Evolutionary conservation across 1,284 basidiomycete genomes (phyloP).

Genomic region (Malassezia equina): DNA sequence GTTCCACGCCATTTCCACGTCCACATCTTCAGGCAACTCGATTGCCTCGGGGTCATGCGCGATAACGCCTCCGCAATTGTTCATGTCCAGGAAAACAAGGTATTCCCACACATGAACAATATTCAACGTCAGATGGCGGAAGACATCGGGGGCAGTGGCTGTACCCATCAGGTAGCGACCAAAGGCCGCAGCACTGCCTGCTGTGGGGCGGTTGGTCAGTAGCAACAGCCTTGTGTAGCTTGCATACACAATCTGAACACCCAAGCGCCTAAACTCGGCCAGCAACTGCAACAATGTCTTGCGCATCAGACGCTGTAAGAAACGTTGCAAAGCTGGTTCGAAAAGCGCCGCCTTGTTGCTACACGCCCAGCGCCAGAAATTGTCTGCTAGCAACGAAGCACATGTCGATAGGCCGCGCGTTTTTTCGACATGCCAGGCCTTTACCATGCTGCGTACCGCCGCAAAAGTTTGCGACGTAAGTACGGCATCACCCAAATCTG

Average conservation of each 20-base stretch:
- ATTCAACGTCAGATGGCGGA: slow-evolving; percentile 80
- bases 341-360: slow-evolving; percentile 75
- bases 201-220: slow-evolving; percentile 81
- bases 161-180: slow-evolving; percentile 84
- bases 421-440: slow-evolving; percentile 78
- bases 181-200: slow-evolving; percentile 87
- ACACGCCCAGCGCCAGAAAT: slow-evolving; percentile 96
- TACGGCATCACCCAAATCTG: slow-evolving; percentile 70
- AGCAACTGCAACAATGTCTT: slow-evolving; percentile 95
- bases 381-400: slow-evolving; percentile 56
- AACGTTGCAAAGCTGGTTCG: slow-evolving; percentile 85
- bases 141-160: slow-evolving; percentile 85
- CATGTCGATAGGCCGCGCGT: slow-evolving; percentile 58
- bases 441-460: slow-evolving; percentile 78
- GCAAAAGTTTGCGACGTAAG: slow-evolving; percentile 81
- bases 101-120: slow-evolving; percentile 90
- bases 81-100: slow-evolving; percentile 86
- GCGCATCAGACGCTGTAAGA: slow-evolving; percentile 89
- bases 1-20: slow-evolving; percentile 81
- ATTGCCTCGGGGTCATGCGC: slow-evolving; percentile 59
- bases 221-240: slow-evolving; percentile 84
- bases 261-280: slow-evolving; percentile 90
- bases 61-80: slow-evolving; percentile 75
- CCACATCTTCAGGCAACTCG: slow-evolving; percentile 19
- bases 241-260: slow-evolving; percentile 87